Base-by-base conservation (phyloP, 345 rosid species). In the Populus ilicifolia region DNA sequence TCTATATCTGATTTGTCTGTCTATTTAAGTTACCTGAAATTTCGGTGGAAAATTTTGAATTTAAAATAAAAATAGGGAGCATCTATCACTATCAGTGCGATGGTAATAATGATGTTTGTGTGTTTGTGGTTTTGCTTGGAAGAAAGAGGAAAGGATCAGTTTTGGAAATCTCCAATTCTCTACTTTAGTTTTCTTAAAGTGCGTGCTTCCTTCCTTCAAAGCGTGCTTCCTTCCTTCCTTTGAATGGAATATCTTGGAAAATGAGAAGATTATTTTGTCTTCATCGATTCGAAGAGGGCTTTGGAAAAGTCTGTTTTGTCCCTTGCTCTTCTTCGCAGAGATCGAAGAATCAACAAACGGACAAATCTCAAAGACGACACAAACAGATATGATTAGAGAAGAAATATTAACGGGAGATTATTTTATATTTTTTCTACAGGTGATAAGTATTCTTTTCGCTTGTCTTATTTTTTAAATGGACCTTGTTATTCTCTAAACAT, bases 61-160 rank as follows among this genome's bases (percentile, higher is more conserved):
- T 69, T 67, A 36, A 56, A 36, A 14, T 46, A 71, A 48, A 25
- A 48, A 25, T 27, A 17, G 76, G 59, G 81, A 81, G 50, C 72
- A 77, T 72, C 68, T 4, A 46, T 12, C 17, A 46, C 5, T 39
- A 61, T 20, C 9, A 52, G 59, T 2, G 68, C 80, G 43, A 23
- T 43, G 8, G 14, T 9, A 43, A 77, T 67, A 71, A 48, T 59
- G 78, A 67, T 21, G 75, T 13, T 63, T 71, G 27, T 18, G 18
- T 41, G 67, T 59, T 46, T 38, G 72, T 69, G 75, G 80, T 75
- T 38, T 79, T 82, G 83, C 81, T 79, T 78, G 79, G 46, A 41
- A 74, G 77, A 39, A 68, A 76, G 85, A 85, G 82, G 76, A 84
- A 79, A 72, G 86, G 79, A 86, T 89, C 87, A 72, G 67, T 77